phyloP scores from a whole-genome alignment of 2,329 filamentous ascomycete species.

The Tolypocladium album region DNA sequence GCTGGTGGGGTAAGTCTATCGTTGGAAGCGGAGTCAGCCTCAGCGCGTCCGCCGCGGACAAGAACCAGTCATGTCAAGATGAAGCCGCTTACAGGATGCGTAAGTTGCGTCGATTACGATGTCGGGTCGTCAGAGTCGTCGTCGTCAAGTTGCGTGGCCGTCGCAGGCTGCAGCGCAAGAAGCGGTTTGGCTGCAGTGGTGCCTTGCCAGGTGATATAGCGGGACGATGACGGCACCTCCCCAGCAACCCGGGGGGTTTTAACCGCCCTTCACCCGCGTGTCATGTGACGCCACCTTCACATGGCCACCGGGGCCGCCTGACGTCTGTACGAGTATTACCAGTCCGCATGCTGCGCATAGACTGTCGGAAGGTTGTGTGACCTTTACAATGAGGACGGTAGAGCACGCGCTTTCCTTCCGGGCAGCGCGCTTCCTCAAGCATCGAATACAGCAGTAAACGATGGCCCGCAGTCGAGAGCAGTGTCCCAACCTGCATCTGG shows the following conservation, averaged over 20 bases:
- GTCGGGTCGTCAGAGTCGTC: not conserved
- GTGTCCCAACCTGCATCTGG: not conserved
- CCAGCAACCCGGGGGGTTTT: conserved; percentile 8
- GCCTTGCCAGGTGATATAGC: conserved; percentile 5
- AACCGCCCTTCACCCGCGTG: conserved; percentile 14
- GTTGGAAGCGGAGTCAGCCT: not conserved
- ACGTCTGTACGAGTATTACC: no score
- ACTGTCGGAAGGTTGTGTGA: not conserved
- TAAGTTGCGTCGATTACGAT: not conserved
- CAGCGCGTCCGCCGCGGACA: not conserved
- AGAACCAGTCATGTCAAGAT: not conserved
- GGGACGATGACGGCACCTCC: conserved; percentile 20
- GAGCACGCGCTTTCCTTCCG: not conserved
- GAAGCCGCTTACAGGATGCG: not conserved
- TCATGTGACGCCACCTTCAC: conserved; percentile 21
- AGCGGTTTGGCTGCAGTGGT: not conserved
- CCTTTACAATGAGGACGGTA: not conserved
- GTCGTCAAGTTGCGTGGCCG: not conserved
- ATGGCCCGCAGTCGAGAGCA: not conserved
- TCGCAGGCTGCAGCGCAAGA: conserved; percentile 1
- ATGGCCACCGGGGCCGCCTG: conserved; percentile 1
- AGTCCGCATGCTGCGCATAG: no score
- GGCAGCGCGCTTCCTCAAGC: not conserved
- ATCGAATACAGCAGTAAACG: not conserved
- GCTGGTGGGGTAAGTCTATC: not conserved